A percentile compares a stretch with the other conserved stretches of the same genome.
Evolutionary conservation across 2,329 filamentous ascomycete genomes (phyloP).

Genomic region (Fusarium napiforme): DNA sequence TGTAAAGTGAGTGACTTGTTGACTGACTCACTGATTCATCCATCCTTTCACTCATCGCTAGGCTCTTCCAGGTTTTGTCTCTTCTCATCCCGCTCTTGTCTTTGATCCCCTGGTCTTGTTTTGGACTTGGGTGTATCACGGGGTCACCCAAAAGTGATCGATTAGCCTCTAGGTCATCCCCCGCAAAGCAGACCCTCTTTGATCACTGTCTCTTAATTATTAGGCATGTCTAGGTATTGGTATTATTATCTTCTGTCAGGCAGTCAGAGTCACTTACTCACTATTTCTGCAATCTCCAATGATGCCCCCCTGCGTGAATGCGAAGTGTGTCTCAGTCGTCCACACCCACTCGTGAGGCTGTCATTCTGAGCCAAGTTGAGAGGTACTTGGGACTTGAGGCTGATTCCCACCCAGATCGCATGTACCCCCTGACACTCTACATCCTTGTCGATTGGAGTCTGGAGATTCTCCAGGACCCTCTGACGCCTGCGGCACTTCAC

Average conservation of each 20-base stretch:
- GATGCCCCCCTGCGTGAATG: conserved; percentile 27
- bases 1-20: conserved; percentile 7
- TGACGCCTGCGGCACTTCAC: conserved; percentile 35
- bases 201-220: background rate
- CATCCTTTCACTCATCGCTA: background rate
- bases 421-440: conserved; percentile 7
- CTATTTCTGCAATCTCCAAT: background rate
- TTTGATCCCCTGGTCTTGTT: conserved; percentile 9
- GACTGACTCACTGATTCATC: background rate
- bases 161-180: conserved; percentile 13
- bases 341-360: conserved; percentile 29
- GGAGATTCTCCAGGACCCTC: conserved; percentile 26
- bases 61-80: conserved; percentile 4
- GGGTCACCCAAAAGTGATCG: conserved; percentile 30
- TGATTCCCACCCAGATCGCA: conserved; percentile 17
- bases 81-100: conserved; percentile 7
- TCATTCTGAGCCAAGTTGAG: conserved; percentile 12
- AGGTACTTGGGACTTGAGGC: conserved; percentile 23
- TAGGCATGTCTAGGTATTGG: too few species aligned
- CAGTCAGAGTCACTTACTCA: background rate
- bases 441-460: conserved; percentile 3
- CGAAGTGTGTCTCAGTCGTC: conserved; percentile 29
- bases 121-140: conserved; percentile 30
- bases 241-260: background rate
- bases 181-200: conserved; percentile 21